Percentiles rank a stretch among this genome's conserved stretches.
Evolutionary conservation across 2,329 filamentous ascomycete species (phyloP).

Genomic region (Penicillium polonicum): DNA sequence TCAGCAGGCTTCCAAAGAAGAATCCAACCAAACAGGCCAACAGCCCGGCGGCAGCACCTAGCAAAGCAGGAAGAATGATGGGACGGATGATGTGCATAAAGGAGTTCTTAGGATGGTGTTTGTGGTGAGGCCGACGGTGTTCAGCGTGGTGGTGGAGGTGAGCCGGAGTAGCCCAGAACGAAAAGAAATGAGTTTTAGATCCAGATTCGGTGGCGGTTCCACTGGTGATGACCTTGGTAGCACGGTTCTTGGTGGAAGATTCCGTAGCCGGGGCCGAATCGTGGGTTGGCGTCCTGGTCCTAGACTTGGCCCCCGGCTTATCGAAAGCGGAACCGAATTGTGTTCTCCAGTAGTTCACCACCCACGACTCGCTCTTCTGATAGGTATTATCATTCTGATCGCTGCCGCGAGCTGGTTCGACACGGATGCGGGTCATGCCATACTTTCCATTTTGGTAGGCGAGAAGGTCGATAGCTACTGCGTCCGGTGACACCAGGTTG

Average conservation of each 20-base stretch:
- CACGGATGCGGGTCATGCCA: slow-evolving; percentile 29
- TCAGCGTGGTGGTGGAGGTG: slow-evolving; percentile 18
- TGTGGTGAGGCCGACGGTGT: slow-evolving; percentile 23
- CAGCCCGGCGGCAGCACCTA: slow-evolving; percentile 40
- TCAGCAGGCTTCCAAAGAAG: slow-evolving; percentile 29
- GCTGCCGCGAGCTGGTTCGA: slow-evolving; percentile 18
- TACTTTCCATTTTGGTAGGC: slow-evolving; percentile 25
- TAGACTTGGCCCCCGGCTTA: background rate
- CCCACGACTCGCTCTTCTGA: slow-evolving; percentile 16
- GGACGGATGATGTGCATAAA: slow-evolving; percentile 35
- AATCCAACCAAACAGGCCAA: slow-evolving; percentile 41
- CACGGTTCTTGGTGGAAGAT: background rate
- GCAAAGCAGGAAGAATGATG: slow-evolving; percentile 40
- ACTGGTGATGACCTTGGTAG: background rate
- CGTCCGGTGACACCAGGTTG: slow-evolving; percentile 26
- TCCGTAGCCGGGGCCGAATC: background rate
- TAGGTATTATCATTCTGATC: background rate
- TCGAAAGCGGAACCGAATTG: slow-evolving; percentile 25
- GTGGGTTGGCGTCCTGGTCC: background rate
- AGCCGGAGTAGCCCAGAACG: slow-evolving; percentile 17
- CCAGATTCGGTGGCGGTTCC: background rate
- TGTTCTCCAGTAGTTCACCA: slow-evolving; percentile 27
- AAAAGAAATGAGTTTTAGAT: slow-evolving; percentile 16
- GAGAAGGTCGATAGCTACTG: slow-evolving; percentile 32
- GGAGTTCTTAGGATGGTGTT: slow-evolving; percentile 11